Conservation (phyloP, 306 rosid genomes). For the Sicyos baderoa region DNA sequence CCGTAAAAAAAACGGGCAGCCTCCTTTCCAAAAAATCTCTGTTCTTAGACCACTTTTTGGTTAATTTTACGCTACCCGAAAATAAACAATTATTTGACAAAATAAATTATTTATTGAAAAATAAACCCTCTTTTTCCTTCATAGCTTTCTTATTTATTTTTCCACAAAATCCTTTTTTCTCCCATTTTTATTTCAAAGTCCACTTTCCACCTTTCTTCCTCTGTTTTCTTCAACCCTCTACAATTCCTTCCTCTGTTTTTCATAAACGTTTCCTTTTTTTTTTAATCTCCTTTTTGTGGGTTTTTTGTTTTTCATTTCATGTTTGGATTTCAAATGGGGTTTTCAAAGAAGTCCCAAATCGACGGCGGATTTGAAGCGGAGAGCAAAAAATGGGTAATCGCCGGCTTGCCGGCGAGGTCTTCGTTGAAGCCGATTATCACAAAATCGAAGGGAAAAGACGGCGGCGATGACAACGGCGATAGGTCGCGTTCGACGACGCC, state of each 20-base stretch:
- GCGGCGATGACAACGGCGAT: constrained; percentile 28
- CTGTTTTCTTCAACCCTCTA: not conserved
- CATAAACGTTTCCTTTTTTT: no score
- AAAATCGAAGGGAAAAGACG: constrained; percentile 30
- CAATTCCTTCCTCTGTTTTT: constrained; percentile 18
- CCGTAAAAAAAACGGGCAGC: constrained; percentile 69
- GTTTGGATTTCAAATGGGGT: constrained; percentile 47
- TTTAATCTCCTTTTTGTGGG: not conserved
- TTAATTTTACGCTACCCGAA: constrained; percentile 14
- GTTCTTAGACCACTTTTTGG: constrained; percentile 11
- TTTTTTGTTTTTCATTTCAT: not conserved
- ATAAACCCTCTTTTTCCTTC: not conserved
- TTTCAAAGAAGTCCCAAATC: constrained; percentile 59
- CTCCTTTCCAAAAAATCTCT: constrained; percentile 14
- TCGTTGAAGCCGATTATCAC: constrained; percentile 65
- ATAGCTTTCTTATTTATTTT: constrained; percentile 21
- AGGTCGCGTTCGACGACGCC: constrained; percentile 61
- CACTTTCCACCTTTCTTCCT: constrained; percentile 3
- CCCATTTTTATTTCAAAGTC: constrained; percentile 26
- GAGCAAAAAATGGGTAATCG: constrained; percentile 64
- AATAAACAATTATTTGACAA: no score
- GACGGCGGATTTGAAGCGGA: constrained; percentile 60
- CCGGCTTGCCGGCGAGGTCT: constrained; percentile 53
- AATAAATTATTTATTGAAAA: not conserved
- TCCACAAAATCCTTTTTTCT: constrained; percentile 17